A percentile compares a stretch with the other conserved stretches of the same genome.
These are phyloP conservation scores for Wickerhamiella lipophila DNA, from an alignment of 805 yeast species.

Conservation along the genomic window DNA sequence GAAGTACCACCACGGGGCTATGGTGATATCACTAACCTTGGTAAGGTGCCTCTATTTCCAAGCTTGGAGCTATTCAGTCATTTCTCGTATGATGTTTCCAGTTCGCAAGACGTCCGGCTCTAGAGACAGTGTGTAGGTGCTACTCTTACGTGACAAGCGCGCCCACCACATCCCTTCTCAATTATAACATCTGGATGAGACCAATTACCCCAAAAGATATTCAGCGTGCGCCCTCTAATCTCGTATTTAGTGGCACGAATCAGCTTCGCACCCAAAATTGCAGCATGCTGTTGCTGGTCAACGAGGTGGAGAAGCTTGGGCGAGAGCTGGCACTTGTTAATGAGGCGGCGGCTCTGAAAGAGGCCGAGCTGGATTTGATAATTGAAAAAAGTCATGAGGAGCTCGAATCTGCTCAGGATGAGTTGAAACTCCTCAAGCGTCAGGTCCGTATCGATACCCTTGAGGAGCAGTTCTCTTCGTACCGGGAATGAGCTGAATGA, in stretches of 20 bases:
- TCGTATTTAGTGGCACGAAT: not conserved
- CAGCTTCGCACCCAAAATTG: not conserved
- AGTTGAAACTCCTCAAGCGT: not conserved
- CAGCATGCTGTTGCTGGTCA: not conserved
- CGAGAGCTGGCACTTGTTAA: not conserved
- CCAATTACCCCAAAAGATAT: not conserved
- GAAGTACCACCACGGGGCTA: too few species aligned
- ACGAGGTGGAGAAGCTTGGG: not conserved
- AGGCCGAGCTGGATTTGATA: not conserved
- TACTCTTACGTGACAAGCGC: too few species aligned
- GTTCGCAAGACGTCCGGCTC: too few species aligned
- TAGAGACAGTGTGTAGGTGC: too few species aligned
- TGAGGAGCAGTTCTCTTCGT: not conserved
- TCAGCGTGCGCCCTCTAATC: not conserved
- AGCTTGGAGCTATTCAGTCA: too few species aligned
- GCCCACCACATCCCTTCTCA: too few species aligned
- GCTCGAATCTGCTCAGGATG: not conserved
- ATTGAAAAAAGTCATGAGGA: too few species aligned
- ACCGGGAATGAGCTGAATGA: too few species aligned
- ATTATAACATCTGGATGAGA: not conserved
- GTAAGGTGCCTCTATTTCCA: too few species aligned
- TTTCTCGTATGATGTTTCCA: too few species aligned
- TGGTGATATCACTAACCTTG: too few species aligned
- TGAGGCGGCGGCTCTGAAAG: not conserved
- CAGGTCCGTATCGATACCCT: not conserved